Evolutionary conservation across 1,284 basidiomycete species (phyloP).

Genomic region (Neolentinus lepideus): DNA sequence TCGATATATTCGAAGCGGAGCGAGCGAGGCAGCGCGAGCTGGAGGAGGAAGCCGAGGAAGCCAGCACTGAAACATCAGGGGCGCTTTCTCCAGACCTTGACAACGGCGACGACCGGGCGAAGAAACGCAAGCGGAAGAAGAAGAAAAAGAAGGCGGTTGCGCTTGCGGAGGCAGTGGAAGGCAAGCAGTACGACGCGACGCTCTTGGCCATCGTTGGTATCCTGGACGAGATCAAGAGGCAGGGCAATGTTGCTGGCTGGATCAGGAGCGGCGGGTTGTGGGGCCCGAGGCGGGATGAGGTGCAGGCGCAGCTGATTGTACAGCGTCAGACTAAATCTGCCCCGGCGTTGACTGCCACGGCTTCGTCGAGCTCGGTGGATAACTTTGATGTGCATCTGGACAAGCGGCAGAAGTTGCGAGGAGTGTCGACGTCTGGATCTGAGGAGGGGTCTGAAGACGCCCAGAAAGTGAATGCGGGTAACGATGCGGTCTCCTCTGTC

Average conservation of each 20-base stretch:
- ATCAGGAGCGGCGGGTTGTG: conserved; percentile 50
- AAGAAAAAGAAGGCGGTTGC: conserved; percentile 8
- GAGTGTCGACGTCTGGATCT: neutral
- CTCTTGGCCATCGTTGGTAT: conserved; percentile 69
- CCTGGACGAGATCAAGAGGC: conserved; percentile 48
- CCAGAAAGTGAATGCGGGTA: neutral
- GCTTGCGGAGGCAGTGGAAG: conserved; percentile 12
- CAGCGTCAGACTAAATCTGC: neutral
- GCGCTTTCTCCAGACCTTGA: neutral
- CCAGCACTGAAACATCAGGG: neutral
- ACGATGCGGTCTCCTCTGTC: neutral
- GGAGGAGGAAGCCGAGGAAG: conserved; percentile 12
- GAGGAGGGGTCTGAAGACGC: neutral
- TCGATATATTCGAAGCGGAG: conserved; percentile 20
- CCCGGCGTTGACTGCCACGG: neutral
- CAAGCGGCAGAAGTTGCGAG: neutral
- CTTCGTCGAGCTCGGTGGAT: neutral
- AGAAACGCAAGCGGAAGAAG: conserved; percentile 17
- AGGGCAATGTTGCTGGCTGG: conserved; percentile 67
- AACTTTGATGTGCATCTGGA: neutral
- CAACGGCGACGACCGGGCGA: no score
- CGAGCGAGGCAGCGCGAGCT: conserved; percentile 13
- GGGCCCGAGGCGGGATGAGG: conserved; percentile 15
- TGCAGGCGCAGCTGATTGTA: neutral
- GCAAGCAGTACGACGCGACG: conserved; percentile 41